Evolutionary conservation across 1,284 basidiomycete species (phyloP).

Genomic region (Apiotrichum domesticum): DNA sequence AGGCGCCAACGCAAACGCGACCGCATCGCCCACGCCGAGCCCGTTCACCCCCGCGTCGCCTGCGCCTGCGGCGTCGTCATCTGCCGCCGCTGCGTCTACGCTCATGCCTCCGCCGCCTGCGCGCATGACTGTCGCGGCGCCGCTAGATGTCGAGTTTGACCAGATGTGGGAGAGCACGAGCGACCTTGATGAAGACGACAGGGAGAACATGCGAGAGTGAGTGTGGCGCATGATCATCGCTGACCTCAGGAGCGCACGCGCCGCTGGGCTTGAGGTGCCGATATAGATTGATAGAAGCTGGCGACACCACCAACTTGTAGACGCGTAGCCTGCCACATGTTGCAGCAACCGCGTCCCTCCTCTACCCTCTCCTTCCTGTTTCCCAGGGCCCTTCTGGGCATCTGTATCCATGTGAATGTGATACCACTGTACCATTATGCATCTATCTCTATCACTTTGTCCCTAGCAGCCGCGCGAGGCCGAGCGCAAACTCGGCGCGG

Average conservation of each 20-base stretch:
- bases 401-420: neutral
- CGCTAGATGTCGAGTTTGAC: conserved; percentile 82
- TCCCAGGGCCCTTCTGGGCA: neutral
- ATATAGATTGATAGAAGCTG: neutral
- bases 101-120: conserved; percentile 27
- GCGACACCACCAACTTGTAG: too few relatives aligned
- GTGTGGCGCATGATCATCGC: conserved; percentile 5
- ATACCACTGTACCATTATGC: conserved; percentile 3
- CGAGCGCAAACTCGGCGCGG: neutral
- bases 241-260: conserved; percentile 6
- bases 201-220: conserved; percentile 35
- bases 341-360: too few relatives aligned
- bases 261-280: conserved; percentile 1
- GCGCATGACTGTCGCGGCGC: conserved; percentile 43
- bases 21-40: conserved; percentile 1
- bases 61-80: neutral
- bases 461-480: neutral
- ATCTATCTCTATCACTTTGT: conserved; percentile 1
- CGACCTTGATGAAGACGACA: conserved; percentile 80
- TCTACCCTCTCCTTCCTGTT: neutral
- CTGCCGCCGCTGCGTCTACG: neutral
- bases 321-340: too few relatives aligned
- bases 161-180: conserved; percentile 85
- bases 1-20: neutral
- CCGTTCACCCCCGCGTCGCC: conserved; percentile 32